Evolutionary conservation across 345 rosid genomes (phyloP).

Genomic region (Acer yangbiense): DNA sequence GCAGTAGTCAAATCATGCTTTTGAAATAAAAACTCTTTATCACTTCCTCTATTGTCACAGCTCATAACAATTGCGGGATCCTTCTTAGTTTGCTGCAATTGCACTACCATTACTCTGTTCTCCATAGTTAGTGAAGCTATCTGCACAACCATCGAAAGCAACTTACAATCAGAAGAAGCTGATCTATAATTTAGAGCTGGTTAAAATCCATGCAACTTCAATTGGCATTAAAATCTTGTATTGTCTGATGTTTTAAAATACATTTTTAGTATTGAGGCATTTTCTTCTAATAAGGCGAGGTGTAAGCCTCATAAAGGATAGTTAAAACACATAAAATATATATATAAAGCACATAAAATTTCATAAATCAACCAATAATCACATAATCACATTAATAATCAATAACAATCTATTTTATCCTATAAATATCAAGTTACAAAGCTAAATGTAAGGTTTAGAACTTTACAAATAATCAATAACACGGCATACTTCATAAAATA

Average conservation of each 20-base stretch:
- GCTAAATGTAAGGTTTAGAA: no score
- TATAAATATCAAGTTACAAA: no score
- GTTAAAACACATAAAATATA: no score
- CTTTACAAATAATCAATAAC: no score
- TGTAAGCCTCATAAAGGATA: no score
- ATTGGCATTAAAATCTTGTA: neutral
- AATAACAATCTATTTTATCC: no score
- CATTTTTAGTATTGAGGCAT: no score
- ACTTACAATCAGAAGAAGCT: conserved; percentile 3
- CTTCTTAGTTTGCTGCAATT: conserved; percentile 52
- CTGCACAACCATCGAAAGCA: conserved; percentile 38
- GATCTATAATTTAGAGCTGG: neutral
- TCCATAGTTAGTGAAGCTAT: conserved; percentile 58
- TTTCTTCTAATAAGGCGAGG: no score
- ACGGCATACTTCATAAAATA: no score
- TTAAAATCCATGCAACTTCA: neutral
- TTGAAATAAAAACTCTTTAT: conserved; percentile 18
- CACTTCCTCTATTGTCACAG: conserved; percentile 20
- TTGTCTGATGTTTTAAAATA: neutral
- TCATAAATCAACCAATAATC: no score
- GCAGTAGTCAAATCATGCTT: conserved; percentile 28
- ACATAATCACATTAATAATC: no score
- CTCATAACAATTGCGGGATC: conserved; percentile 22
- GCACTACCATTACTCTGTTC: conserved; percentile 58
- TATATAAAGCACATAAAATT: no score